These are phyloP conservation scores for Cydonia oblonga DNA, from an alignment of 331 rosid genomes.

Conservation along the genomic window DNA sequence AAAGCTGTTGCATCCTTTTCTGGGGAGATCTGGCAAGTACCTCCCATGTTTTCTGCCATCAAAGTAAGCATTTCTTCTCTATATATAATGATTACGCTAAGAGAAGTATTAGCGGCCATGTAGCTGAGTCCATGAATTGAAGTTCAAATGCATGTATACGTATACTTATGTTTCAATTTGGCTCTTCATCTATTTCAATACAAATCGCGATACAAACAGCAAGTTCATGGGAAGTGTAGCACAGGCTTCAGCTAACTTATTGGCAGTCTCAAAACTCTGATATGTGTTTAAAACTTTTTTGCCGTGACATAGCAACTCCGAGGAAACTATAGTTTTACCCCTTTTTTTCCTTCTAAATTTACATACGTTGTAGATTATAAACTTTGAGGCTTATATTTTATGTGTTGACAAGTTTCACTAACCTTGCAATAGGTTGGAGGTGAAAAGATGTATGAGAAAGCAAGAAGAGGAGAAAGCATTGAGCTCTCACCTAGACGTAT, in stretches of 20 bases:
- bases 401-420: slow-evolving; percentile 4
- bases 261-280: neutral
- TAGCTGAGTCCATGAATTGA: neutral
- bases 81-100: neutral
- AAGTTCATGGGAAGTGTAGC: neutral
- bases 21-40: slow-evolving; percentile 99
- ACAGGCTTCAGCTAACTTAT: neutral
- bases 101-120: neutral
- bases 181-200: neutral
- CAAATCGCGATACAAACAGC: neutral
- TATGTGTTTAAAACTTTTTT: neutral
- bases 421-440: slow-evolving; percentile 73
- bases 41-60: slow-evolving; percentile 98
- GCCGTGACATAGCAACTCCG: neutral
- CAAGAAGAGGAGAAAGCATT: slow-evolving; percentile 93
- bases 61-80: slow-evolving; percentile 46
- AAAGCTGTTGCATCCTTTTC: slow-evolving; percentile 57
- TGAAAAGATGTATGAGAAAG: slow-evolving; percentile 89
- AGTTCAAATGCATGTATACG: no score
- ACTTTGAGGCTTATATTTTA: neutral
- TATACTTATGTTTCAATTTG: neutral
- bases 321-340: neutral
- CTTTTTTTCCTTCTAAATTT: neutral
- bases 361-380: neutral
- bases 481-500: slow-evolving; percentile 89